These are phyloP conservation scores for Eremochloa ophiuroides DNA, from an alignment of 176 grass and related monocot genomes.

Conservation along the genomic window DNA sequence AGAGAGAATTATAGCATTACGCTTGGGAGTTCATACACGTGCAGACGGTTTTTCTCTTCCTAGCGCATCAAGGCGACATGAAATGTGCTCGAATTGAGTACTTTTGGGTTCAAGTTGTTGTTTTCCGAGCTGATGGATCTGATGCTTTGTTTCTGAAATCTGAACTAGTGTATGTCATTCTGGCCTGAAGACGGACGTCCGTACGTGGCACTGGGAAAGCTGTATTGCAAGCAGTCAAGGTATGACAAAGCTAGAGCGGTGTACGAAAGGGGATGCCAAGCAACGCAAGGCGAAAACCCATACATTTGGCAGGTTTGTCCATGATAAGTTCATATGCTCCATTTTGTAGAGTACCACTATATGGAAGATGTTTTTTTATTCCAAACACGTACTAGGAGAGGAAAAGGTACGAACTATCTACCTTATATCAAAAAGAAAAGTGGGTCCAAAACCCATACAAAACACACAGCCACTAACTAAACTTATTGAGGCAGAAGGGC, in stretches of 20 bases:
- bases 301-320: conserved; percentile 95
- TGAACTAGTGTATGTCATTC: conserved; percentile 65
- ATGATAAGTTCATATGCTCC: background rate
- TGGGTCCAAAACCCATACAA: too few relatives aligned
- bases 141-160: conserved; percentile 13
- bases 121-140: background rate
- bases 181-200: conserved; percentile 97
- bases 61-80: background rate
- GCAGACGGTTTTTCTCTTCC: background rate
- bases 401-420: too few relatives aligned
- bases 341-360: background rate
- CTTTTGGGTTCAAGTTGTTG: background rate
- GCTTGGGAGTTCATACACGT: background rate
- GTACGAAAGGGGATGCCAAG: conserved; percentile 96
- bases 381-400: background rate
- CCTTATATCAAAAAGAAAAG: too few relatives aligned
- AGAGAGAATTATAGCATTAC: background rate
- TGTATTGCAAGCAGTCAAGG: conserved; percentile 76
- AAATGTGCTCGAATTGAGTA: background rate
- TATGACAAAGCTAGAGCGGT: conserved; percentile 77
- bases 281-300: conserved; percentile 87
- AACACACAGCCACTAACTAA: too few relatives aligned
- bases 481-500: too few relatives aligned
- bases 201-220: conserved; percentile 87
- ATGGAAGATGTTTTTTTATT: background rate